A percentile compares a stretch with the other conserved stretches of the same genome.
phyloP scores from a whole-genome alignment of 1,284 basidiomycete species.

The Ceratobasidium papillatum region DNA sequence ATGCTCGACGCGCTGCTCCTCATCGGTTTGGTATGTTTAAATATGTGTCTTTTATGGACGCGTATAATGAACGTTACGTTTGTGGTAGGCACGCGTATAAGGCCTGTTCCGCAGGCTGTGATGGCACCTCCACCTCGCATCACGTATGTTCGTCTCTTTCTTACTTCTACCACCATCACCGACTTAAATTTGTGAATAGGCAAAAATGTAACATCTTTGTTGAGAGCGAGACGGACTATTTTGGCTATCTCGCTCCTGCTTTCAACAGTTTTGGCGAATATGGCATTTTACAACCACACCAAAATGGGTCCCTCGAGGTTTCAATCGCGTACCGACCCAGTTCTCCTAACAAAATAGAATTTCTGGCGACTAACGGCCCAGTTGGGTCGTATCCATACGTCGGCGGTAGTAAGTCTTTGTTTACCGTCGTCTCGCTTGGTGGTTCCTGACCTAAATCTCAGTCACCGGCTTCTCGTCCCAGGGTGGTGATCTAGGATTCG shows the following conservation, averaged over 20 bases:
- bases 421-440: background rate
- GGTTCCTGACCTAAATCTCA: background rate
- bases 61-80: background rate
- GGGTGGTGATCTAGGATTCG: background rate
- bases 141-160: slow-evolving; percentile 3
- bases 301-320: slow-evolving; percentile 18
- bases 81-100: slow-evolving; percentile 5
- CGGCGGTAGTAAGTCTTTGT: slow-evolving; percentile 10
- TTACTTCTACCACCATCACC: background rate
- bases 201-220: slow-evolving; percentile 15
- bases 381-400: slow-evolving; percentile 9
- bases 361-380: slow-evolving; percentile 6
- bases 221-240: background rate
- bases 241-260: background rate
- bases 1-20: slow-evolving; percentile 3
- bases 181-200: background rate
- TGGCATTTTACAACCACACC: background rate
- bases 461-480: slow-evolving; percentile 7
- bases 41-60: too few relatives aligned
- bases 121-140: background rate
- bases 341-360: background rate
- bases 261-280: slow-evolving; percentile 15
- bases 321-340: background rate
- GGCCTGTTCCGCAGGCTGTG: slow-evolving; percentile 4
- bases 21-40: background rate